phyloP scores from a whole-genome alignment of 2,329 filamentous ascomycete genomes.

The Colletotrichum higginsianum region DNA sequence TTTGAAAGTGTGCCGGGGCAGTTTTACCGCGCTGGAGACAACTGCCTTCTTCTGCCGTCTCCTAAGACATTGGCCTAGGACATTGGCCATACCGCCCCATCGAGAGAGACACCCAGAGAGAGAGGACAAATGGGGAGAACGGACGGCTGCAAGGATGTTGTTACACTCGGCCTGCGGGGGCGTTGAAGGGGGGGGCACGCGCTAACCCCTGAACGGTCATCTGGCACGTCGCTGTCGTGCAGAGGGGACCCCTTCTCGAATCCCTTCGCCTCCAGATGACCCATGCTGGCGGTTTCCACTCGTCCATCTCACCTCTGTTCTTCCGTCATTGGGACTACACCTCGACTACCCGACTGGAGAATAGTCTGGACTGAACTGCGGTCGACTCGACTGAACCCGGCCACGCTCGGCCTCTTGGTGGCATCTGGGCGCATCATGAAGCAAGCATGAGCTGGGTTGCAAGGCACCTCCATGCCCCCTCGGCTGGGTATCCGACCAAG shows the following conservation, averaged over 20 bases:
- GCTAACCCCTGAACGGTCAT: slow-evolving; percentile 17
- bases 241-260: slow-evolving; percentile 15
- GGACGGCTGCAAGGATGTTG: not conserved
- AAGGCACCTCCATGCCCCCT: slow-evolving; percentile 17
- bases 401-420: not conserved
- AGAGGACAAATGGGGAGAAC: not conserved
- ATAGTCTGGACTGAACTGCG: not conserved
- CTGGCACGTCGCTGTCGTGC: slow-evolving; percentile 23
- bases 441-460: slow-evolving; percentile 20
- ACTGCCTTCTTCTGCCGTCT: not conserved
- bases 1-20: slow-evolving; percentile 24
- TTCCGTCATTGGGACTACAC: not conserved
- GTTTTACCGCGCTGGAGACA: slow-evolving; percentile 30
- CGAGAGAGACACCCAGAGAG: not conserved
- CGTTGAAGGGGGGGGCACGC: not conserved
- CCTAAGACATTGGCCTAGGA: not conserved
- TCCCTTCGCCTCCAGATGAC: slow-evolving; percentile 29
- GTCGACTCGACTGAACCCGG: not conserved
- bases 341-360: not conserved
- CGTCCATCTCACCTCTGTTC: not conserved
- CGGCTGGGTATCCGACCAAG: slow-evolving; percentile 12
- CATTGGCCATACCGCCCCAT: not conserved
- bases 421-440: slow-evolving; percentile 24
- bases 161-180: slow-evolving; percentile 8
- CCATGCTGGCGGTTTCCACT: not conserved